Evolutionary conservation across 2,329 filamentous ascomycete genomes (phyloP).

Genomic region (Fusarium lyarnte): DNA sequence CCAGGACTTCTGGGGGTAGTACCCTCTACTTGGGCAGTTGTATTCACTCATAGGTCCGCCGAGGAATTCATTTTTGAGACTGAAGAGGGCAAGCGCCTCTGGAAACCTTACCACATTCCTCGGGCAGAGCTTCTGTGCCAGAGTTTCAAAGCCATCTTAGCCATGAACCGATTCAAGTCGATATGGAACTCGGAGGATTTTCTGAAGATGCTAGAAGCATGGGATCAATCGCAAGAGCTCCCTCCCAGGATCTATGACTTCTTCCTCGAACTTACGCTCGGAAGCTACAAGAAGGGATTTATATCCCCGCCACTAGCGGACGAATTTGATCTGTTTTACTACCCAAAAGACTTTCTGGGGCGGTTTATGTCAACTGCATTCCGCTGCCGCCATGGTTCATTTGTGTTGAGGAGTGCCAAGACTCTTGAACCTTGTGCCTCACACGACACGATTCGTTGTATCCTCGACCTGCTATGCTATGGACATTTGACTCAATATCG

Average conservation of each 20-base stretch:
- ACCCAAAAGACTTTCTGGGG: not conserved
- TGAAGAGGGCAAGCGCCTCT: not conserved
- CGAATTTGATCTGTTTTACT: too few relatives aligned
- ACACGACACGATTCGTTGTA: not conserved
- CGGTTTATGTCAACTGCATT: not conserved
- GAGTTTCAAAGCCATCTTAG: not conserved
- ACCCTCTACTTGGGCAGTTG: accelerated
- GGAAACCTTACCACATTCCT: not conserved
- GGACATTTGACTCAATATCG: not conserved
- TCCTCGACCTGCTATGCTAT: not conserved
- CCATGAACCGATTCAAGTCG: not conserved
- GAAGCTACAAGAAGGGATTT: not conserved
- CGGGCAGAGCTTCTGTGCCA: not conserved
- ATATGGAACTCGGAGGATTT: not conserved
- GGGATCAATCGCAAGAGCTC: not conserved
- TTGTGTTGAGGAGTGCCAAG: not conserved
- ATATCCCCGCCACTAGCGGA: too few relatives aligned
- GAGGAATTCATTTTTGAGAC: not conserved
- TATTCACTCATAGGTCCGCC: not conserved
- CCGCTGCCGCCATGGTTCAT: not conserved
- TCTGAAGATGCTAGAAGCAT: not conserved
- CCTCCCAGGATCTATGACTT: not conserved
- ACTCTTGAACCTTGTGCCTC: accelerated
- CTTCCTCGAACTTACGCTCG: not conserved
- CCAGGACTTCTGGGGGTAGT: not conserved